phyloP scores from a whole-genome alignment of 2,329 filamentous ascomycete species.

The Aureobasidium subglaciale region DNA sequence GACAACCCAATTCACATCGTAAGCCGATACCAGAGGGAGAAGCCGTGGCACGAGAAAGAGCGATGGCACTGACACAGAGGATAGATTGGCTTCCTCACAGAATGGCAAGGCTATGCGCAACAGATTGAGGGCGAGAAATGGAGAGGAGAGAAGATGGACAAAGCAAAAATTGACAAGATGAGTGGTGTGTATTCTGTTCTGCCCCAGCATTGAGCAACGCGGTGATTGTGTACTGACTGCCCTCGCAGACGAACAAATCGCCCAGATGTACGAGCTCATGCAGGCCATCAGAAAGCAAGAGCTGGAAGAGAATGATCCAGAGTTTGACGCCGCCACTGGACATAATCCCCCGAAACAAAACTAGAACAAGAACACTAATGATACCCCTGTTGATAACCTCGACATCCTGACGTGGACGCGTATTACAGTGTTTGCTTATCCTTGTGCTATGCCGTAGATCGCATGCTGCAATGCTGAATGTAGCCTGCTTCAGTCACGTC shows the following conservation, averaged over 20 bases:
- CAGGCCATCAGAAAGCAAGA: conserved; percentile 60
- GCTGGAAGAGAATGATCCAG: conserved; percentile 40
- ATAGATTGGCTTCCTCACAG: conserved; percentile 88
- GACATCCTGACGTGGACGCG: no score
- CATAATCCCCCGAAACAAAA: background rate
- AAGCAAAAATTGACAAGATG: conserved; percentile 82
- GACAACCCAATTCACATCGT: conserved; percentile 92
- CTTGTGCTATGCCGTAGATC: no score
- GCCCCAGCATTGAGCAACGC: background rate
- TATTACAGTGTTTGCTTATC: no score
- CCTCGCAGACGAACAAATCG: conserved; percentile 74
- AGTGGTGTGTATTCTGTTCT: conserved; percentile 58
- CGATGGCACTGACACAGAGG: background rate
- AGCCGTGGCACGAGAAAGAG: background rate
- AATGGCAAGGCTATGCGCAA: conserved; percentile 95
- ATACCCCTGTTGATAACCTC: background rate
- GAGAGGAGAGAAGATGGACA: conserved; percentile 78
- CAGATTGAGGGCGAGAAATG: conserved; percentile 81
- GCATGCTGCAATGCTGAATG: no score
- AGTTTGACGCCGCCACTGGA: conserved; percentile 19
- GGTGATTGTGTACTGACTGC: background rate
- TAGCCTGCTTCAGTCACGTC: no score
- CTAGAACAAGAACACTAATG: background rate
- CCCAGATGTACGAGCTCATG: conserved; percentile 92
- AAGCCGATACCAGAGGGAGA: conserved; percentile 27